These are phyloP conservation scores for Penicillium glabrum DNA, from an alignment of 2,329 filamentous ascomycete species.

Conservation along the genomic window DNA sequence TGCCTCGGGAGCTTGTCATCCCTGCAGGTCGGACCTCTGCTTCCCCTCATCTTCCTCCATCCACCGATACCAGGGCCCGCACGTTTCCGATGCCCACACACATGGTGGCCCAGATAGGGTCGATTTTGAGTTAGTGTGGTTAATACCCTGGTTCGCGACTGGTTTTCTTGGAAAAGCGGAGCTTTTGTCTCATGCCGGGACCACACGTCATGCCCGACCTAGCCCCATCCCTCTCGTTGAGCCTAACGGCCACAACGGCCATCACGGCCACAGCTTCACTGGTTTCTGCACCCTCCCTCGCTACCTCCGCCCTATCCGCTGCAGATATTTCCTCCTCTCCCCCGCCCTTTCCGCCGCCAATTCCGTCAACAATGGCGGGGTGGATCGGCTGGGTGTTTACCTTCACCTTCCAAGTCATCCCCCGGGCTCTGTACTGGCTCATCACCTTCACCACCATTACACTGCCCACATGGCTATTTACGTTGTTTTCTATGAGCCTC, in stretches of 20 bases:
- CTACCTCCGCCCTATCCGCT: constrained; percentile 17
- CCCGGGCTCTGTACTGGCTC: constrained; percentile 69
- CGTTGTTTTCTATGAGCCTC: constrained; percentile 84
- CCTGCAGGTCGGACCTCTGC: not conserved
- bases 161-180: constrained; percentile 14
- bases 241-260: constrained; percentile 19
- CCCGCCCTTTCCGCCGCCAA: constrained; percentile 30
- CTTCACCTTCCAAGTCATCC: constrained; percentile 54
- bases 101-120: constrained; percentile 1
- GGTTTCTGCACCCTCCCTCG: constrained; percentile 15
- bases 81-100: constrained; percentile 18
- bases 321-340: constrained; percentile 16
- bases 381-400: constrained; percentile 51
- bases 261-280: not conserved
- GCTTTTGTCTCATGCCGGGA: constrained; percentile 4
- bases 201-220: constrained; percentile 9
- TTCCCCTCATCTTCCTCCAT: constrained; percentile 12
- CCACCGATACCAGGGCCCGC: constrained; percentile 17
- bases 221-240: constrained; percentile 20
- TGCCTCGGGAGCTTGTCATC: constrained; percentile 4
- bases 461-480: constrained; percentile 84
- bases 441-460: constrained; percentile 86
- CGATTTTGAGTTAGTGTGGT: constrained; percentile 7
- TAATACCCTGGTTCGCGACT: not conserved
- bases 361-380: constrained; percentile 41